A percentile compares a stretch with the other conserved stretches of the same genome.
phyloP scores from a whole-genome alignment of 352 stramenopile genomes.

The Poterioochromonas sp. region DNA sequence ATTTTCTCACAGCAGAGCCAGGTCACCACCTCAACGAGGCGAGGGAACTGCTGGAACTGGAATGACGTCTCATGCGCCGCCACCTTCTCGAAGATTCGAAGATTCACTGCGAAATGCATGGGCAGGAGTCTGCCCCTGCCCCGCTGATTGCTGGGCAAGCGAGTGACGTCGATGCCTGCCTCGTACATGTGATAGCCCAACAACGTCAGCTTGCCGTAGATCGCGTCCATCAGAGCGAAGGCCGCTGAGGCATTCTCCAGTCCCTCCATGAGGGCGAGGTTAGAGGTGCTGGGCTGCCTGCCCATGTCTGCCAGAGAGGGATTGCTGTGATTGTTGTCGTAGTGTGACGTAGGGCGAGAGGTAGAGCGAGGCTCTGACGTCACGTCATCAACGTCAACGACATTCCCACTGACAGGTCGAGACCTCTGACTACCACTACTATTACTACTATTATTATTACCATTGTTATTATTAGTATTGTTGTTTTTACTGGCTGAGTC shows the following conservation, averaged over 20 bases:
- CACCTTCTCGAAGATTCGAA: not conserved
- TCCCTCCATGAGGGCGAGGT: too few relatives aligned
- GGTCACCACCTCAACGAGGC: not conserved
- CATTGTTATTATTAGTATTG: too few relatives aligned
- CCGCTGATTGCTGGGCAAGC: not conserved
- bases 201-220: not conserved
- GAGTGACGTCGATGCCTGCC: not conserved
- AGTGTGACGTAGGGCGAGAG: too few relatives aligned
- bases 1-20: not conserved
- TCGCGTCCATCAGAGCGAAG: conserved; percentile 2
- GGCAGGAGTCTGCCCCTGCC: not conserved
- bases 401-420: too few relatives aligned
- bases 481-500: not conserved
- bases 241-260: not conserved
- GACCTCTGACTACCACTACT: too few relatives aligned
- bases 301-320: too few relatives aligned
- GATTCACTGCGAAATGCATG: not conserved
- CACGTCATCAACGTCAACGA: too few relatives aligned
- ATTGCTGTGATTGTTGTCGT: too few relatives aligned
- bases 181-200: not conserved
- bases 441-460: too few relatives aligned
- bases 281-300: too few relatives aligned
- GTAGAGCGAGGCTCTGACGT: too few relatives aligned
- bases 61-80: not conserved
- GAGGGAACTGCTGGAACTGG: not conserved